These are phyloP conservation scores for Cymbopogon flexuosus DNA, from an alignment of 202 grass and related monocot species.

Conservation along the genomic window DNA sequence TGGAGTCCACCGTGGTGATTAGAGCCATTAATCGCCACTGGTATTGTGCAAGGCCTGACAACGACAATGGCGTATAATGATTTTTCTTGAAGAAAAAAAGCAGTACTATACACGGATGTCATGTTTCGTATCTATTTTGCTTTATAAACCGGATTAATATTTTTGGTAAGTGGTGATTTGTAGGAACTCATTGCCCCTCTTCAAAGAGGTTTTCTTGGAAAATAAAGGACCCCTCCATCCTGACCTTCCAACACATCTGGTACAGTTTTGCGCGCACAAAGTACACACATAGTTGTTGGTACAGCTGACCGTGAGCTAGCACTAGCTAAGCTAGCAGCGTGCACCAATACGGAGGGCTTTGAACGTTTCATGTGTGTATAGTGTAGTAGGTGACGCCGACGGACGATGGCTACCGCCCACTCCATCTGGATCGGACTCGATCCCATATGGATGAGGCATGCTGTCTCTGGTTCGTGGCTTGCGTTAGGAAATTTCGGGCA, in stretches of 20 bases:
- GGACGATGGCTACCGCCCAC: no score
- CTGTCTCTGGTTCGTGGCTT: conserved; percentile 18
- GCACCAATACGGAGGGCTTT: neutral
- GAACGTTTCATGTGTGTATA: neutral
- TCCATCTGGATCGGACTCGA: neutral
- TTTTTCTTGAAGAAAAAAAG: no score
- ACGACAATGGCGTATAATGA: no score
- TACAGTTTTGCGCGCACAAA: neutral
- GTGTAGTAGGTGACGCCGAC: neutral
- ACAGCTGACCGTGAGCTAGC: neutral
- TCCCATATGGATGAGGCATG: conserved; percentile 33
- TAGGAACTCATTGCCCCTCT: no score
- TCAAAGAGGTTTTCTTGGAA: neutral
- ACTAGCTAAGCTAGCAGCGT: neutral
- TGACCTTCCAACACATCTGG: neutral
- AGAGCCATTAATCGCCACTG: no score
- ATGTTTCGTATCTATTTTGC: no score
- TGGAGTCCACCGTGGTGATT: no score
- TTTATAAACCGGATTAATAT: no score
- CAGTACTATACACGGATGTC: no score
- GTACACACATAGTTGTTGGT: neutral
- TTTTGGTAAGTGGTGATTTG: no score
- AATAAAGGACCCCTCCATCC: no score
- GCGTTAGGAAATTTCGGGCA: conserved; percentile 8
- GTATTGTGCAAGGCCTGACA: no score